Base-by-base conservation (phyloP, 495 filamentous ascomycete species). In the Xylaria sp. region DNA sequence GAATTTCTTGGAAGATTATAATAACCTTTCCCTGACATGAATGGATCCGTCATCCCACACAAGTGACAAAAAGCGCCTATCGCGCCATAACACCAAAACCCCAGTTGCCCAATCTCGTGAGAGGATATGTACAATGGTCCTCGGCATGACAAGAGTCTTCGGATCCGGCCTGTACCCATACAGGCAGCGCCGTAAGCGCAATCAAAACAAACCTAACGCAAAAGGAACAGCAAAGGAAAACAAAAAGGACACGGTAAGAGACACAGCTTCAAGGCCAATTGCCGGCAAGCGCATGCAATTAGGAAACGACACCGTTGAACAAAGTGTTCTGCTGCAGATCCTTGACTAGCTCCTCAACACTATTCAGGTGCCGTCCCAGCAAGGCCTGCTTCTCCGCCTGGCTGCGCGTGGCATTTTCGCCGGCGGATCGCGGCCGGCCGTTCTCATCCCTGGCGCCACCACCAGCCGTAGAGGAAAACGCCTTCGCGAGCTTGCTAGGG, bases 291-390 rank as follows among this genome's bases (percentile, higher is more conserved):
- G 44, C 61, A 26, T n/a, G 14, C 8, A 7, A 31, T 59, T 63
- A 72, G 0, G 53, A 59, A 64, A 86, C 75, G 14, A 82, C 82
- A 6, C 84, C 85, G 58, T 88, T 88, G 79, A 93, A 92, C 11
- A 90, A 86, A 59, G 90, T 90, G 65, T 91, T 93, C 82, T 93
- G 94, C 76, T 91, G 91, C 73, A 99, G 77, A 81, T 99, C 96
- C 78, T 93, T 91, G 29, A 99, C 91, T 74, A 99, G 82, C 75
- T 95, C 94, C 70, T 97, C 94, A 44, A 98, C 96, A 73, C 94
- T 97, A 71, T 88, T 92, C 67, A 99, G 81, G 80, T 96, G 94
- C 70, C 90, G 81, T 31, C 93, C 93, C 40, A 99, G 84, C 73
- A 95, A 78, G 52, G 84, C 85, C 82, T 97, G 94, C 83, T 99